Percentiles rank a stretch among this genome's conserved stretches.
phyloP scores from a whole-genome alignment of 192 early-diverging fungal species.

The Paraglomus occultum region DNA sequence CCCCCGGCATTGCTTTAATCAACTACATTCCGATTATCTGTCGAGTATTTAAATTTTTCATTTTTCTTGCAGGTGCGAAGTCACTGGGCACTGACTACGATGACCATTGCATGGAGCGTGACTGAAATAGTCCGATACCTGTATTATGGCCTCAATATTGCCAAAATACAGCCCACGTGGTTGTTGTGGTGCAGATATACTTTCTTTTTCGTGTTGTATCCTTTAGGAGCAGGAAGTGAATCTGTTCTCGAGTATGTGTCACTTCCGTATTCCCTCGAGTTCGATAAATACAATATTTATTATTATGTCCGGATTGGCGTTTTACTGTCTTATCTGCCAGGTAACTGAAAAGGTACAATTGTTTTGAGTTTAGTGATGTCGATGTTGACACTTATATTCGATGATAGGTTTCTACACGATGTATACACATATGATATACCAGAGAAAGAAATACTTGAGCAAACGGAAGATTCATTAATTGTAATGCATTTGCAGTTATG shows the following conservation, averaged over 20 bases:
- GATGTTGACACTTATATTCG: conserved; percentile 9
- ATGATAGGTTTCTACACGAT: conserved; percentile 72
- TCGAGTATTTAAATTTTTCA: not conserved
- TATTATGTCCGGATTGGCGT: conserved; percentile 60
- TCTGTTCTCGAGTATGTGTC: conserved; percentile 71
- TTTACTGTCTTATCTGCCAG: conserved; percentile 67
- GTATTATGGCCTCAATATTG: conserved; percentile 80
- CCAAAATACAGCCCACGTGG: conserved; percentile 53
- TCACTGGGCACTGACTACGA: conserved; percentile 69
- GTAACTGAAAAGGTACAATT: conserved; percentile 40
- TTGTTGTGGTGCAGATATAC: conserved; percentile 85
- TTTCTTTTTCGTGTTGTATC: conserved; percentile 93
- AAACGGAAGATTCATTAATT: not conserved
- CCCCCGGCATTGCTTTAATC: not conserved
- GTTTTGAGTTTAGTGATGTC: not conserved
- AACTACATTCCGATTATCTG: not conserved
- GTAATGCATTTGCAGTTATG: no score
- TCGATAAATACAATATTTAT: conserved; percentile 43
- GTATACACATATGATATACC: conserved; percentile 91
- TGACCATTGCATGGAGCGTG: conserved; percentile 89
- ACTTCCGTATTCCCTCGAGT: conserved; percentile 57
- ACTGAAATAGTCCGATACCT: conserved; percentile 91
- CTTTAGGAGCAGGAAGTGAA: conserved; percentile 84
- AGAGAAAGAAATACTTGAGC: conserved; percentile 76
- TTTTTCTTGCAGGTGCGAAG: conserved; percentile 49